These are phyloP conservation scores for Acanthamoeba sp. DNA, from an alignment of 208 protist species.

Conservation along the genomic window DNA sequence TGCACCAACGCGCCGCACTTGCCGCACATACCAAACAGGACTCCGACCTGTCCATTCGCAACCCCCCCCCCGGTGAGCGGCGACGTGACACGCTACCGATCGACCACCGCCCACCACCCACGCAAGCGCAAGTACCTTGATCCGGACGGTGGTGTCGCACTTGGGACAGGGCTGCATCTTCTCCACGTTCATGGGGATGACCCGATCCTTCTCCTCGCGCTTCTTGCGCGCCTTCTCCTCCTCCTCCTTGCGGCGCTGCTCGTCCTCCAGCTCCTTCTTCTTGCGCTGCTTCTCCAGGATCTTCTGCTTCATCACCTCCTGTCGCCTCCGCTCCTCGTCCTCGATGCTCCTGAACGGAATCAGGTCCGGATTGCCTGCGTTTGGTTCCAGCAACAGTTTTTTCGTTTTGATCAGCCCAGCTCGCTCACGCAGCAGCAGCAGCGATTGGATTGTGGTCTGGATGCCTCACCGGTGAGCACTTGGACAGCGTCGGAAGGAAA, in stretches of 20 bases:
- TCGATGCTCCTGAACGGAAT: conserved; percentile 17
- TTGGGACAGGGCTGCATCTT: conserved; percentile 26
- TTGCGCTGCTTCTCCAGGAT: conserved; percentile 11
- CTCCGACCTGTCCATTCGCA: neutral
- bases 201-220: neutral
- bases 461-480: neutral
- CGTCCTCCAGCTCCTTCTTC: conserved; percentile 5
- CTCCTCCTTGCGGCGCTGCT: neutral
- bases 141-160: neutral
- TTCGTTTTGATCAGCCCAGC: neutral
- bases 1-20: conserved; percentile 17
- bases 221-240: conserved; percentile 42
- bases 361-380: conserved; percentile 28
- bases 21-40: conserved; percentile 22
- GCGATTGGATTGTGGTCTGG: neutral
- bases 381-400: too few species aligned
- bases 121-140: neutral
- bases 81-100: neutral
- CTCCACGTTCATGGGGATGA: conserved; percentile 9
- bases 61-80: too few species aligned
- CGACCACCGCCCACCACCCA: neutral
- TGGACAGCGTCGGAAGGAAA: neutral
- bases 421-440: neutral
- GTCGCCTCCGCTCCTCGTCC: conserved; percentile 24
- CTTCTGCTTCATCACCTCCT: conserved; percentile 38